Base-by-base conservation (phyloP, 2,329 filamentous ascomycete species). In the Dactylellina cionopaga region DNA sequence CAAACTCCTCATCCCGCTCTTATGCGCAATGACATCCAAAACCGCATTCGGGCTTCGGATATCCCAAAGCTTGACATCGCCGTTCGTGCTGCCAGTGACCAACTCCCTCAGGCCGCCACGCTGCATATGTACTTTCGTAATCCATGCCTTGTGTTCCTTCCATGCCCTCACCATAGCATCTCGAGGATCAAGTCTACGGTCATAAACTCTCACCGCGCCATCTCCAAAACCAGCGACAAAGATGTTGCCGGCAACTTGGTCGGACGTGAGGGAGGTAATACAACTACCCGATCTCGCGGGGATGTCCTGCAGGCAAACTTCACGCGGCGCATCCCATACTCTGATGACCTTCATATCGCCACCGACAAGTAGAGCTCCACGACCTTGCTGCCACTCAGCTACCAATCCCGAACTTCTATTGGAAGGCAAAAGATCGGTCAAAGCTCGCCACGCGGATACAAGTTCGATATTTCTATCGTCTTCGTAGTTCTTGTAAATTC, bases 311-410 rank as follows among this genome's bases (percentile, higher is more conserved):
- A 92, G 87, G 81, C 94, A 98, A 35, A 95, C 90, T 83, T 99
- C 95, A 43, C 92, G 91, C 5, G 92, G 92, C 13, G 94, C 94
- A 78, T 96, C 95, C 95, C 95, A 99, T 31, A 98, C 92, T 33
- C 93, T 87, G 76, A 99, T 97, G 31, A 97, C 91, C 66, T 95
- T 91, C 59, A 97, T 92, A 79, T 99, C 95, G 44, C 95, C 95
- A 9, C 95, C 95, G 29, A 98, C 95, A n/a, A 99, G 85, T 5
- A 96, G 89, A 72, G 92, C 91, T 5, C 95, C 95, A 76, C 92
- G 92, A n/a, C 96, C 93, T 81, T 99, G 95, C 80, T 98, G 94
- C 95, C 95, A 99, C 80, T 99, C 94, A 79, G 98, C 96, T 24
- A 98, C 94, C 81, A 99, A 90, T 19, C 95, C 95, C 0, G 93